phyloP scores from a whole-genome alignment of 2,329 filamentous ascomycete genomes.

The Elsinoe batatas region DNA sequence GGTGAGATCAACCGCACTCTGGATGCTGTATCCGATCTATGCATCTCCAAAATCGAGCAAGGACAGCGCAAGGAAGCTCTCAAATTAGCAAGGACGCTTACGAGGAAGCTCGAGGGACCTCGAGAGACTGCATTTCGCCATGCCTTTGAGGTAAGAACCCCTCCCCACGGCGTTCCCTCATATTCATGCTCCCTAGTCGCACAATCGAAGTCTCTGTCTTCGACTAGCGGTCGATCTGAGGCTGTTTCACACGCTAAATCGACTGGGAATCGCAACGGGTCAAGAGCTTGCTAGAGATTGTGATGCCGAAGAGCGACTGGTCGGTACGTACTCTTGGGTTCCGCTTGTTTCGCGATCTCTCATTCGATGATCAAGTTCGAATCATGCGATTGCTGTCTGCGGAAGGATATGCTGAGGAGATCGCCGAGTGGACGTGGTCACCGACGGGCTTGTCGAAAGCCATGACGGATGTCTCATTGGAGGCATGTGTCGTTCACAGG shows the following conservation, averaged over 20 bases:
- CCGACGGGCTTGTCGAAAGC: neutral
- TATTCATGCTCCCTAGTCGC: neutral
- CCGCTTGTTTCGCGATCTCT: neutral
- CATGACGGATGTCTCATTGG: neutral
- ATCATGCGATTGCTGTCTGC: neutral
- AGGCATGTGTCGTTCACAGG: neutral
- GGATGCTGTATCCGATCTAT: too few species aligned
- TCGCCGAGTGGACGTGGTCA: neutral
- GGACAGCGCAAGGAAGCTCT: neutral
- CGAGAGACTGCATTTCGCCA: neutral
- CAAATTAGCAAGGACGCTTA: neutral
- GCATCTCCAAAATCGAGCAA: neutral
- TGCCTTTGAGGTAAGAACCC: neutral
- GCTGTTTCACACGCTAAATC: neutral
- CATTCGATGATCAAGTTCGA: neutral
- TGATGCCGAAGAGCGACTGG: neutral
- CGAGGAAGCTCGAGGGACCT: neutral
- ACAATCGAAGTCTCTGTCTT: neutral
- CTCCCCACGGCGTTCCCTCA: neutral
- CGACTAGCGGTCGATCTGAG: neutral
- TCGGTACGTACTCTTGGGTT: neutral
- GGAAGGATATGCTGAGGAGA: neutral
- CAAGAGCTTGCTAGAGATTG: neutral
- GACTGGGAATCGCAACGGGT: neutral
- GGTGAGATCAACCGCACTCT: too few species aligned